phyloP scores from a whole-genome alignment of 2,329 filamentous ascomycete species.

The Corynespora cassiicola region DNA sequence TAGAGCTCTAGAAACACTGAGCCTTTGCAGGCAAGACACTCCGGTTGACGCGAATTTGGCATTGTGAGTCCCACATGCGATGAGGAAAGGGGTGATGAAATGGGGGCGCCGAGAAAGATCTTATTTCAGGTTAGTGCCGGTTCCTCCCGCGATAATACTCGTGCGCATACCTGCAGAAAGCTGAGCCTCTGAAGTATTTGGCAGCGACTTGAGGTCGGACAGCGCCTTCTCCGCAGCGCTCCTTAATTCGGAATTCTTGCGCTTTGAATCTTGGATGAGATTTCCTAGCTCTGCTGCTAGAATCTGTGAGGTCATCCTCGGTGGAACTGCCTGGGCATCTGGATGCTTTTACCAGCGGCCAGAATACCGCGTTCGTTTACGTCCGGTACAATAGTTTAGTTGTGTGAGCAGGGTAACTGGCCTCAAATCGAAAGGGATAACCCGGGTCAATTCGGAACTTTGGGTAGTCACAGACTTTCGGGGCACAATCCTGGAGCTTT shows the following conservation, averaged over 20 bases:
- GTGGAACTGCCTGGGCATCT: conserved; percentile 26
- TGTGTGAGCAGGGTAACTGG: too few species aligned
- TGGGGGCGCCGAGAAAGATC: conserved; percentile 81
- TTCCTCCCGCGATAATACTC: neutral
- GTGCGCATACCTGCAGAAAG: conserved; percentile 68
- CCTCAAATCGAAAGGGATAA: neutral
- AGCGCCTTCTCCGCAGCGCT: conserved; percentile 93
- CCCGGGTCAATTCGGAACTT: neutral
- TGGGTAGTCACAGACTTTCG: too few species aligned
- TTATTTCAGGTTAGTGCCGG: conserved; percentile 51
- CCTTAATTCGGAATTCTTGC: conserved; percentile 89
- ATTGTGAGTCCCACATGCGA: conserved; percentile 90
- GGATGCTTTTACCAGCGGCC: conserved; percentile 10
- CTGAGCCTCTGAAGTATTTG: conserved; percentile 77
- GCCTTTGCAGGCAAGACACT: conserved; percentile 84
- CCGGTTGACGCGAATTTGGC: conserved; percentile 87
- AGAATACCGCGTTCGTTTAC: too few species aligned
- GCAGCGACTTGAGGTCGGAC: conserved; percentile 81
- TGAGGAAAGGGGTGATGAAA: conserved; percentile 92
- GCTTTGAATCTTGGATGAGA: conserved; percentile 93
- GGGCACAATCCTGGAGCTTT: conserved; percentile 17
- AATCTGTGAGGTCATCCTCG: conserved; percentile 87
- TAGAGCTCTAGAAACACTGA: conserved; percentile 82
- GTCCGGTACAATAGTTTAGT: too few species aligned
- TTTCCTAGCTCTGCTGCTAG: conserved; percentile 86